Evolutionary conservation across 192 early-diverging fungal species (phyloP), one percentile per base, ranked within the genome.

Genomic region (Martensiomyces pterosporus): DNA sequence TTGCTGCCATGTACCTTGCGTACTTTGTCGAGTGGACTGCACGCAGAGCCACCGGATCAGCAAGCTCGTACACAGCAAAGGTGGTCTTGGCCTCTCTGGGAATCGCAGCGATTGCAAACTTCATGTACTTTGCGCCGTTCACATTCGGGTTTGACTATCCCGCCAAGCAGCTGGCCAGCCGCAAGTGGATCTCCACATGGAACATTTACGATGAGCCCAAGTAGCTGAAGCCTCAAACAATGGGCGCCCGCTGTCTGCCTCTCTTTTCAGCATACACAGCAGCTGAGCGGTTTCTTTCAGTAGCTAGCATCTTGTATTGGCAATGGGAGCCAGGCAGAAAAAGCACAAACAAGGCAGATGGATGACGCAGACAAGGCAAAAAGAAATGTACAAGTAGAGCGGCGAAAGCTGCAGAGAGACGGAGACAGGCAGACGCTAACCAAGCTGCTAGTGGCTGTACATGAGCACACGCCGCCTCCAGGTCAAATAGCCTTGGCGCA

Each of bases 141-240:
- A 83, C 86, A 2, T 95, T 88, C 76, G 93, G 93, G 8, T 82
- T 95, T 46, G 58, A 67, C 26, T 86, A 84, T 10, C 81, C 89
- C 4, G 80, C 81, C 8, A 57, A 32, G 16, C 69, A 78, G 41
- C 76, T 79, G 40, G 52, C 60, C n/a, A 63, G 74, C 22, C 78
- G 82, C 24, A 69, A 75, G 45, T 95, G 93, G 93, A 49, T 86
- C 2, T 72, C 55, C 8, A 70, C 79, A 0, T 95, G 93, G 91
- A 90, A 90, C 63, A 79, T 95, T 43, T 79, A 79, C 44, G 47
- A 61, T 33, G 26, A 7, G 6, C 18, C 33, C 23, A 39, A 47
- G 24, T 55, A 46, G 43, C n/a, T n/a, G n/a, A 19, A 24, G 4
- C 2, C 9, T 24, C 5, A 9, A 24, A 16, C 3, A 8, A 0